Evolutionary conservation across 805 yeast genomes (phyloP).

Genomic region (Teunomyces aglyptinius): DNA sequence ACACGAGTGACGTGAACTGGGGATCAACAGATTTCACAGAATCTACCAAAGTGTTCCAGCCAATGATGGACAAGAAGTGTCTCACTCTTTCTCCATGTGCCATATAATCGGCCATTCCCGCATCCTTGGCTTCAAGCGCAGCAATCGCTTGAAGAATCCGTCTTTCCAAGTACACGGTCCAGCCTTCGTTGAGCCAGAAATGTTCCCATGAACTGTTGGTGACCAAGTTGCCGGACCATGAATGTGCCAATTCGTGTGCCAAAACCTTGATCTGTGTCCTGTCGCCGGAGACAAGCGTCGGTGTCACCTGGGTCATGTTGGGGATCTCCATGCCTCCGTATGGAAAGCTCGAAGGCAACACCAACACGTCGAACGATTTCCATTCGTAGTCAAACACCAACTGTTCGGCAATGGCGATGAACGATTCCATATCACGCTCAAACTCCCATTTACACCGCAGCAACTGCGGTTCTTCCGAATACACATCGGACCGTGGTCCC

Average conservation of each 20-base stretch:
- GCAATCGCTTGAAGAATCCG: conserved; percentile 68
- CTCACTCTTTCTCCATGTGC: conserved; percentile 71
- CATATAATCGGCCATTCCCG: conserved; percentile 9
- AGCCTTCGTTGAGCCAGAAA: conserved; percentile 93
- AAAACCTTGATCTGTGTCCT: conserved; percentile 83
- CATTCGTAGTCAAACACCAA: conserved; percentile 80
- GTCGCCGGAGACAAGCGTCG: conserved; percentile 82
- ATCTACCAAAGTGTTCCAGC: conserved; percentile 79
- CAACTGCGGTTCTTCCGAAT: conserved; percentile 70
- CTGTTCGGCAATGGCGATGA: conserved; percentile 73
- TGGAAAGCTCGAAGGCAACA: conserved; percentile 75
- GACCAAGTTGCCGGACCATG: conserved; percentile 90
- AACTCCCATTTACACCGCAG: conserved; percentile 76
- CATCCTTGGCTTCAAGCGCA: conserved; percentile 18
- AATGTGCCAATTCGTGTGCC: conserved; percentile 91
- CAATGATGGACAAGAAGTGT: conserved; percentile 80
- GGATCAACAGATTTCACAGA: conserved; percentile 60
- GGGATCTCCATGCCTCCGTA: conserved; percentile 97
- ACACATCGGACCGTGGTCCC: conserved; percentile 86
- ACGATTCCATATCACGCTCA: conserved; percentile 74
- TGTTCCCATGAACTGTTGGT: conserved; percentile 92
- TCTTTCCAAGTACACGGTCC: conserved; percentile 92
- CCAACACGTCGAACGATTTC: conserved; percentile 76
- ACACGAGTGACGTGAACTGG: conserved; percentile 49
- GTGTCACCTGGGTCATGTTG: conserved; percentile 86